phyloP scores from a whole-genome alignment of 1,284 basidiomycete genomes.

The Ceratobasidium sp. region DNA sequence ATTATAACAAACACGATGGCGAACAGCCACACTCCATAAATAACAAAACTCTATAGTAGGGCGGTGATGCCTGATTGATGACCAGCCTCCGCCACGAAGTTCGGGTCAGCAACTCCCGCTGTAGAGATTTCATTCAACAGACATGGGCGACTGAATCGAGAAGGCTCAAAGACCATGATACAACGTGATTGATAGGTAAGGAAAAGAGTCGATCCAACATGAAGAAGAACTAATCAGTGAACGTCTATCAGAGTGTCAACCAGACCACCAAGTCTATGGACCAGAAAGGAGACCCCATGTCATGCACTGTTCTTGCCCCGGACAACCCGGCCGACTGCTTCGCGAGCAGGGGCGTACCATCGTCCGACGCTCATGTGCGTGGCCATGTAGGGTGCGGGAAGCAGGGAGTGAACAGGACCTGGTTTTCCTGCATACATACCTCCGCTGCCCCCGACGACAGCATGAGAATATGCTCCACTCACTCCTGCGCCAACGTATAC shows the following conservation, averaged over 20 bases:
- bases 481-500: constrained; percentile 7
- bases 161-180: background rate
- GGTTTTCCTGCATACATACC: constrained; percentile 36
- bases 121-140: background rate
- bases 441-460: constrained; percentile 13
- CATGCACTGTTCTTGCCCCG: constrained; percentile 8
- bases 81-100: no score
- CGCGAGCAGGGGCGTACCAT: constrained; percentile 30
- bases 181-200: background rate
- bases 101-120: no score
- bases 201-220: background rate
- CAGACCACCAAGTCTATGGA: background rate
- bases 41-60: background rate
- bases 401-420: constrained; percentile 17
- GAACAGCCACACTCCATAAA: background rate
- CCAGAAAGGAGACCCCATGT: no score
- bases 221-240: background rate
- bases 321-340: constrained; percentile 15
- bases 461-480: background rate
- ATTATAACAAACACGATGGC: background rate
- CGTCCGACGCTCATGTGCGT: constrained; percentile 23
- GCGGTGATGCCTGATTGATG: no score
- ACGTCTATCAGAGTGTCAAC: background rate
- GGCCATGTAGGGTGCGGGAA: constrained; percentile 32
- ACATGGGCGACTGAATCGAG: background rate